Base-by-base conservation (phyloP, 208 protist genomes). In the Crithidia acanthocephali region DNA sequence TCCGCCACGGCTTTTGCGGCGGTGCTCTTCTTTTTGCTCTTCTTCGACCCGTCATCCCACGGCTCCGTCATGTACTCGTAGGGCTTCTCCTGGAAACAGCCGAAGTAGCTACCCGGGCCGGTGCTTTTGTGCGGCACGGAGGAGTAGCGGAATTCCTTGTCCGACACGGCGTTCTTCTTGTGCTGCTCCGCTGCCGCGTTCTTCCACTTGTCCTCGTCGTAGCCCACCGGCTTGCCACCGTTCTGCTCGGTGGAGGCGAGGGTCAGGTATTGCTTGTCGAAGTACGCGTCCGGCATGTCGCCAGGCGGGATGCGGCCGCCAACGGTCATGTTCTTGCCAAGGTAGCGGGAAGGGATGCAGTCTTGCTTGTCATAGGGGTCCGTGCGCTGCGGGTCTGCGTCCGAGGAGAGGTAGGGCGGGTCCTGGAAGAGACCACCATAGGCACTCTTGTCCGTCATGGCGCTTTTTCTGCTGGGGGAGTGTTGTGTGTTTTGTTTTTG, bases 381-480 rank as follows among this genome's bases (percentile, higher is more conserved):
- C 30, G 91, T 93, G 67, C 88, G 85, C 23, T 80, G 81, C 3
- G 86, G 76, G 60, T 96, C 89, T 0, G 78, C 27, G 62, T 94
- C 80, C 10, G 85, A 84, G 42, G 84, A 85, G 15, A 96, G 74
- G 62, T 83, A 90, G 56, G 89, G 71, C 22, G 88, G 91, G 80
- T 96, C 91, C 45, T 89, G 81, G 61, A 96, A 96, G 30, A 95
- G 80, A 62, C 91, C 91, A 5, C 91, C 91, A 70, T 93, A 95
- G n/a, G 74, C 83, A 72, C 88, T 95, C 53, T 83, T 78, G 40
- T 91, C 81, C 33, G 83, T 92, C 85, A 93, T 93, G 8, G 70
- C 48, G 22, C 33, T 25, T 27, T 44, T 23, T 35, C 7, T 25
- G 27, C 3, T 45, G 23, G 48, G 23, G 18, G 10, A 6, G 7